phyloP scores from a whole-genome alignment of 1,139 yeast species.

The Yamadazyma sp. region DNA sequence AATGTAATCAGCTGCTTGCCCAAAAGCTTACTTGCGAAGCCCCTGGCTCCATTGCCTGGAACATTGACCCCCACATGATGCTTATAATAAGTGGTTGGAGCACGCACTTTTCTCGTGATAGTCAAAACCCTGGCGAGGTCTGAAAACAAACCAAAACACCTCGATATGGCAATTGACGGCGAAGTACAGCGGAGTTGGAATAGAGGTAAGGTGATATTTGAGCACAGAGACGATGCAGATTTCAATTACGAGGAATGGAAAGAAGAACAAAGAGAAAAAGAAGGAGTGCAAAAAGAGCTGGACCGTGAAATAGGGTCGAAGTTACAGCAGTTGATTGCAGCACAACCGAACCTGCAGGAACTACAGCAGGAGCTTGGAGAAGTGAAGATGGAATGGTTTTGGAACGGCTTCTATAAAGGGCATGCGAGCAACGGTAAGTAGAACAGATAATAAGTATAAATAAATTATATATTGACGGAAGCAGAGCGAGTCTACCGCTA shows the following conservation, averaged over 20 bases:
- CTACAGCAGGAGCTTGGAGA: constrained; percentile 25
- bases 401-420: constrained; percentile 35
- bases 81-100: no score
- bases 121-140: no score
- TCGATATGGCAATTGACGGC: constrained; percentile 11
- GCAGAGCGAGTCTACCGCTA: no score
- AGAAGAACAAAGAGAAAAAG: no score
- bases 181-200: constrained; percentile 8
- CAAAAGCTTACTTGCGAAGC: no score
- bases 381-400: constrained; percentile 30
- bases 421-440: neutral
- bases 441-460: neutral
- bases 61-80: no score
- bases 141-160: neutral
- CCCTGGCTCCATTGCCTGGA: no score
- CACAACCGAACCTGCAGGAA: constrained; percentile 14
- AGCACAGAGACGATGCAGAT: constrained; percentile 3
- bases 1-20: no score
- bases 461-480: neutral
- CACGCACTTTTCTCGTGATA: neutral
- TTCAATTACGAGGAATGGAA: neutral
- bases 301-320: constrained; percentile 1
- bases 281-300: no score
- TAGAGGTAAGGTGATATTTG: constrained; percentile 9
- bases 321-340: constrained; percentile 17